Conservation (phyloP, 306 rosid genomes). For the Phaseolus lunatus region DNA sequence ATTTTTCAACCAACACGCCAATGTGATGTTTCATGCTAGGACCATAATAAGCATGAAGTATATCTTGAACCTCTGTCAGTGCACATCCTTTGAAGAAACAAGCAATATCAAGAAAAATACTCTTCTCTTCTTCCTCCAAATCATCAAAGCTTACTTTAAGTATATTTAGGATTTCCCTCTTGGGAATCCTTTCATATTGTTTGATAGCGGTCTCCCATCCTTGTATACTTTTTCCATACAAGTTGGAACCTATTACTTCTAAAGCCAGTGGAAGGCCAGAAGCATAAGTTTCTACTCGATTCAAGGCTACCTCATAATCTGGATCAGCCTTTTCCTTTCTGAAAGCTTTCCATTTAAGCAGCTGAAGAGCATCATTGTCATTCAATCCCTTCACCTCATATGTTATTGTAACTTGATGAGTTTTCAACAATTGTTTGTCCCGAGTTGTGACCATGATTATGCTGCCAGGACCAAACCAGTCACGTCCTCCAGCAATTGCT, state of each 20-base stretch:
- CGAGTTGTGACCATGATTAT: constrained; percentile 29
- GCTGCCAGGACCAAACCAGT: constrained; percentile 48
- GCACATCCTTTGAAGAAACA: not conserved
- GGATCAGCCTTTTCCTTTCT: not conserved
- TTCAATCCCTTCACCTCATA: not conserved
- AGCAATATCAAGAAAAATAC: constrained; percentile 37
- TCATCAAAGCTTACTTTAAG: constrained; percentile 41
- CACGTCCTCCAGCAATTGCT: not conserved
- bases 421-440: too few relatives aligned
- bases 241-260: constrained; percentile 36
- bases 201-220: not conserved
- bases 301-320: not conserved
- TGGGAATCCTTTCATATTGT: not conserved
- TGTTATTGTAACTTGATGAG: too few relatives aligned
- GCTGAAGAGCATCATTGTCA: not conserved
- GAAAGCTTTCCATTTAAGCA: not conserved
- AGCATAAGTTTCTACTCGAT: not conserved
- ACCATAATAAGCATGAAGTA: constrained; percentile 25
- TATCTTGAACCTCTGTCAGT: not conserved
- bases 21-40: not conserved
- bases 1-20: not conserved
- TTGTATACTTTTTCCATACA: not conserved
- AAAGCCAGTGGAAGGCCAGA: constrained; percentile 27
- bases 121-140: constrained; percentile 29
- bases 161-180: not conserved